A percentile compares a stretch with the other conserved stretches of the same genome.
phyloP scores from a whole-genome alignment of 257 asterid species.

The Salvia rosmarinus region DNA sequence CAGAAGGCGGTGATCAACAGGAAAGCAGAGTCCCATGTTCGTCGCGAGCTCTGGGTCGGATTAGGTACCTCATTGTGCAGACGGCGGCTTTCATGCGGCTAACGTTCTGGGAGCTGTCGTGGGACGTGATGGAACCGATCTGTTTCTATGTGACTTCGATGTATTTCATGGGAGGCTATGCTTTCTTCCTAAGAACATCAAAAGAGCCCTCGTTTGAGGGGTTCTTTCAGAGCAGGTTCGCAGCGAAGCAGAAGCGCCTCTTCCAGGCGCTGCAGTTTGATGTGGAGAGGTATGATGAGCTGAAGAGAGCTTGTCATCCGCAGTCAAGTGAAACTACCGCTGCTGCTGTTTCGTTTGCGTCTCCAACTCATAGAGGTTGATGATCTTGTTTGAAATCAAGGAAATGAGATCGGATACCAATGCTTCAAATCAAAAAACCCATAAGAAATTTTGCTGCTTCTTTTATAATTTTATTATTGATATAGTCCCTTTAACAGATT shows the following conservation, averaged over 20 bases:
- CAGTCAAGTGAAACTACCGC: constrained; percentile 15
- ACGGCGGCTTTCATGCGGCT: constrained; percentile 89
- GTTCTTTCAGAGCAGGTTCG: constrained; percentile 73
- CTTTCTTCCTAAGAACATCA: constrained; percentile 73
- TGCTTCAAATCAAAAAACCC: not conserved
- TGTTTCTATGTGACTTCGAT: constrained; percentile 83
- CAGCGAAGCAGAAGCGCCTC: constrained; percentile 62
- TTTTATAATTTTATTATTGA: not conserved
- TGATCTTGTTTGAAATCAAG: constrained; percentile 6
- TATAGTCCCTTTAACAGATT: not conserved
- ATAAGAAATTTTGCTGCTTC: not conserved
- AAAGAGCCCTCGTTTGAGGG: constrained; percentile 89
- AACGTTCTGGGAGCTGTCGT: constrained; percentile 90
- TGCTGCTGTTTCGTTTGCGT: constrained; percentile 20
- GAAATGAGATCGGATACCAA: constrained; percentile 10
- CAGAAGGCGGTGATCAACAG: constrained; percentile 59
- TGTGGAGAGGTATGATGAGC: constrained; percentile 60
- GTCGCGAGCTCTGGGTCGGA: constrained; percentile 79
- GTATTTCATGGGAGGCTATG: constrained; percentile 82
- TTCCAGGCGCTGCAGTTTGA: constrained; percentile 64
- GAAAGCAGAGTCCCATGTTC: constrained; percentile 55
- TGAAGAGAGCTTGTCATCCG: constrained; percentile 53
- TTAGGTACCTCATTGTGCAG: constrained; percentile 64
- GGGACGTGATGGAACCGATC: constrained; percentile 99
- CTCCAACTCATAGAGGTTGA: constrained; percentile 24